phyloP scores from a whole-genome alignment of 306 rosid genomes.

The Dalbergia cultrata region DNA sequence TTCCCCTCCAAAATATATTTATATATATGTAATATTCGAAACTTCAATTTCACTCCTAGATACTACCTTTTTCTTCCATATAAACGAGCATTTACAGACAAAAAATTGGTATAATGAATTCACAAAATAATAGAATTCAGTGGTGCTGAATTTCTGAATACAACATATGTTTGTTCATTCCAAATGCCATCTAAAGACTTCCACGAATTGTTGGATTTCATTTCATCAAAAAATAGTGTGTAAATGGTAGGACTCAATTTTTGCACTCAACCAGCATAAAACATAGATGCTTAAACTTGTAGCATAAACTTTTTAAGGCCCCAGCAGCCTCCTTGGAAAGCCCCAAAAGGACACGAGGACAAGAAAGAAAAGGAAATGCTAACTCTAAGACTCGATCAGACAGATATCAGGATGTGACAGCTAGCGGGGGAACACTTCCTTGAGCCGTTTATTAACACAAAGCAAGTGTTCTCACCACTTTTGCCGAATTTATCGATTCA shows the following conservation, averaged over 20 bases:
- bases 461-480: conserved; percentile 30
- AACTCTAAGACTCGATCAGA: conserved; percentile 19
- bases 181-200: background rate
- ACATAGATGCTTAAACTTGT: background rate
- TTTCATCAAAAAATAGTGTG: conserved; percentile 16
- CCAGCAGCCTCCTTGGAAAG: conserved; percentile 1
- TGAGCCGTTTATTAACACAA: conserved; percentile 13
- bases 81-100: background rate
- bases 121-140: conserved; percentile 9
- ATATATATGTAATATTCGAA: background rate
- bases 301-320: background rate
- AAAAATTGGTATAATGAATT: background rate
- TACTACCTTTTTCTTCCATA: background rate
- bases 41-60: background rate
- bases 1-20: background rate
- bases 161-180: background rate
- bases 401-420: conserved; percentile 3
- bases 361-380: conserved; percentile 28
- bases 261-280: background rate
- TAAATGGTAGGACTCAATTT: background rate
- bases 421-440: conserved; percentile 17
- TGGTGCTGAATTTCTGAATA: background rate
- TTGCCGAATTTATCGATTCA: background rate
- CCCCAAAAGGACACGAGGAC: conserved; percentile 27
- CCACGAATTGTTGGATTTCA: conserved; percentile 7